These are phyloP conservation scores for Inosperma sp. DNA, from an alignment of 768 basidiomycete species.

Conservation along the genomic window DNA sequence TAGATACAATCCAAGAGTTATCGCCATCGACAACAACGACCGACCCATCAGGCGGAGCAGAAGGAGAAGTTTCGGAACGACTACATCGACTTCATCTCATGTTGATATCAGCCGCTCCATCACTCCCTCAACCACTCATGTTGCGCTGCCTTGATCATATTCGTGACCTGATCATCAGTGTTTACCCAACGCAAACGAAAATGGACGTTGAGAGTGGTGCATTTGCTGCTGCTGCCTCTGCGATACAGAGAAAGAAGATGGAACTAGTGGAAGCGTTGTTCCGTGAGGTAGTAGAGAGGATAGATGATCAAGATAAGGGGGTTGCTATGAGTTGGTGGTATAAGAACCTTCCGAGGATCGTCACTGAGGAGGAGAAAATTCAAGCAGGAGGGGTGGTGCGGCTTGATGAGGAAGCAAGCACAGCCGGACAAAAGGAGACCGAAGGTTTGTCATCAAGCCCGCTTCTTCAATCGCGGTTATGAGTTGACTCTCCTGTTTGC, in stretches of 20 bases:
- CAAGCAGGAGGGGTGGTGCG: no score
- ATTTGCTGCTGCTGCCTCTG: constrained; percentile 1
- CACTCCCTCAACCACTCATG: constrained; percentile 55
- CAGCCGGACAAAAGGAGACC: no score
- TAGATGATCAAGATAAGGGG: constrained; percentile 69
- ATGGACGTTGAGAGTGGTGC: constrained; percentile 3
- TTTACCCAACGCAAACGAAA: constrained; percentile 22
- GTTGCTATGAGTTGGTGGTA: constrained; percentile 72
- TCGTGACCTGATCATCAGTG: constrained; percentile 29
- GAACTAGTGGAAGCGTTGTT: constrained; percentile 58
- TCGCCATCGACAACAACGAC: constrained; percentile 11
- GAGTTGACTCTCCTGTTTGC: no score
- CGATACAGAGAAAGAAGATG: constrained; percentile 24
- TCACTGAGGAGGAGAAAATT: background rate
- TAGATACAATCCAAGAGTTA: constrained; percentile 41
- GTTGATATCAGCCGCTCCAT: constrained; percentile 60
- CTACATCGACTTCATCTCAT: constrained; percentile 59
- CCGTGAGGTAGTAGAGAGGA: constrained; percentile 55
- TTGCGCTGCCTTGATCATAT: constrained; percentile 51
- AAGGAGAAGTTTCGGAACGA: constrained; percentile 21
- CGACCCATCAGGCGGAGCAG: constrained; percentile 19
- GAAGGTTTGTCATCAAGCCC: no score
- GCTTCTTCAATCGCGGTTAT: no score
- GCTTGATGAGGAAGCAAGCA: no score
- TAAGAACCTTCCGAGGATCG: constrained; percentile 18